Evolutionary conservation across 129 eudicot genomes (phyloP).

Genomic region (Flaveria robusta): DNA sequence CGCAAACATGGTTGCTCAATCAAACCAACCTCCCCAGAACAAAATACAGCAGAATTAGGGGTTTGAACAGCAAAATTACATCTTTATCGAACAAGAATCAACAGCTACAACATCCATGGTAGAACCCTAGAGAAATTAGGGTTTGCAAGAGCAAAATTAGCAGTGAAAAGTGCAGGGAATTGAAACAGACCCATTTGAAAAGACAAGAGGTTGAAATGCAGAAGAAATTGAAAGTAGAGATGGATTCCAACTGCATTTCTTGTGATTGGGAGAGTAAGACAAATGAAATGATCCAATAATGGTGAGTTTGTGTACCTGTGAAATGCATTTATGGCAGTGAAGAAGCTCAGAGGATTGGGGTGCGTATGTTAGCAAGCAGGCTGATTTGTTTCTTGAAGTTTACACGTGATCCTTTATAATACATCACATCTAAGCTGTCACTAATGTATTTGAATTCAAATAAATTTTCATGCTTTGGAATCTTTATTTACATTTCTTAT

Average conservation of each 20-base stretch:
- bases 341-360: constrained; percentile 28
- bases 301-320: constrained; percentile 39
- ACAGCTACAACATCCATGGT: neutral
- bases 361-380: constrained; percentile 29
- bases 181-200: constrained; percentile 9
- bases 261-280: neutral
- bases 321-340: constrained; percentile 41
- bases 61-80: neutral
- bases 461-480: neutral
- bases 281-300: constrained; percentile 30
- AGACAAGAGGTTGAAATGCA: constrained; percentile 1
- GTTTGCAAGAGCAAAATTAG: constrained; percentile 16
- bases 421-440: constrained; percentile 33
- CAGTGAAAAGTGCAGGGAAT: neutral
- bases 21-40: neutral
- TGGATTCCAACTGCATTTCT: neutral
- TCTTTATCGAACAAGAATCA: neutral
- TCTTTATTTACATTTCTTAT: neutral
- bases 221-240: neutral
- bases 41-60: constrained; percentile 11
- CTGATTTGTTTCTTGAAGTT: constrained; percentile 11
- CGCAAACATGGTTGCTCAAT: constrained; percentile 63
- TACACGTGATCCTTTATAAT: constrained; percentile 29
- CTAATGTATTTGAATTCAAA: constrained; percentile 22
- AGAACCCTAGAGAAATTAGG: constrained; percentile 24